Base-by-base conservation (phyloP, 768 basidiomycete genomes). In the Tricholoma sp. region DNA sequence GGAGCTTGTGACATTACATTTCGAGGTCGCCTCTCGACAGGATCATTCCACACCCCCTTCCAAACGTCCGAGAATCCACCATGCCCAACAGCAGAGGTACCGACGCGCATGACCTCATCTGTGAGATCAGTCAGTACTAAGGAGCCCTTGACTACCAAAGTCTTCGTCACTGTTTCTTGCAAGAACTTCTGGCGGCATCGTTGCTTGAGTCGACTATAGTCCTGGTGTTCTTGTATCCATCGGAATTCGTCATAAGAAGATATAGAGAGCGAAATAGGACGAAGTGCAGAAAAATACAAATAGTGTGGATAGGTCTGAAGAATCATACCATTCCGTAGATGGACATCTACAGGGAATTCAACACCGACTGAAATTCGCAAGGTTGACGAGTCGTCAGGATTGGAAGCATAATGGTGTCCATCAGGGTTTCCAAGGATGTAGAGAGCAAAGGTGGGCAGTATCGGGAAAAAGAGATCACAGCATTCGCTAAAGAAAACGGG, bases 31-130 rank as follows among this genome's bases (percentile, higher is more conserved):
- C 68, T 72, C 62, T 70, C 78, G 63, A 72, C 72, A 13, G 75
- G 68, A 56, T 80, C 80, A 58, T 71, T 74, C 83, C 82, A 84
- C 4, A 65, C 59, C 0, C 80, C 84, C 65, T 81, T 80, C 82
- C 82, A 85, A 4, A 85, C 80, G 63, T 84, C 84, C 31, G 81
- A 76, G 55, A 84, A 85, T 5, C 79, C 75, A 1, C 84, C 84
- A 65, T 79, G 76, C 28, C 72, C 79, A 34, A 81, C 75, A 0
- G 82, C 74, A 57, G 74, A 68, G 47, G 74, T 69, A 1, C 81
- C 82, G 15, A 80, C 65, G 54, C 70, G 73, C 53, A 65, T 68
- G 10, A 85, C 76, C 55, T 81, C 79, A 58, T 83, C 83, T 32
- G 82, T 83, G 49, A 85, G 65, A 60, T 85, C 82, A 41, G 77